These are phyloP conservation scores for Arabis alpina DNA, from an alignment of 345 rosid genomes.

Conservation along the genomic window DNA sequence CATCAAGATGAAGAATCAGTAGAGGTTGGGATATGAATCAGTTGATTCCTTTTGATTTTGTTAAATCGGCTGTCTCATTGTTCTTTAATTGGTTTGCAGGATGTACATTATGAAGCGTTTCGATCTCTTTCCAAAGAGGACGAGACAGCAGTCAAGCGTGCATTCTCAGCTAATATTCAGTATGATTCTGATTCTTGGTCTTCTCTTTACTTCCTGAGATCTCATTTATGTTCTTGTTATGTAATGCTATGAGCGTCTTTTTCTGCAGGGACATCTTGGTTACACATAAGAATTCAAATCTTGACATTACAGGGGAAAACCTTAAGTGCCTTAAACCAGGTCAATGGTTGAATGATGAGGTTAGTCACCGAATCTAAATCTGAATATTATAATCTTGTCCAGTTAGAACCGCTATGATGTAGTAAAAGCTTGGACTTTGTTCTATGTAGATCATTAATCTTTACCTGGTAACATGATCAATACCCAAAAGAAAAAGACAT, in stretches of 20 bases:
- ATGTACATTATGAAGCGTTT: slow-evolving; percentile 28
- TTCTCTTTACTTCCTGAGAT: slow-evolving; percentile 5
- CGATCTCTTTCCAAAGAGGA: slow-evolving; percentile 35
- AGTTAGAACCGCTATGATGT: slow-evolving; percentile 1
- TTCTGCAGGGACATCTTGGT: slow-evolving; percentile 59
- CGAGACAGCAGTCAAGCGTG: slow-evolving; percentile 31
- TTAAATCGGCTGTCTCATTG: slow-evolving; percentile 1
- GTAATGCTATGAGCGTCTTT: slow-evolving; percentile 28
- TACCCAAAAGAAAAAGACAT: neutral
- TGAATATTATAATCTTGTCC: slow-evolving; percentile 1
- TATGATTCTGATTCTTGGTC: slow-evolving; percentile 40
- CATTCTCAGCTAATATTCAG: slow-evolving; percentile 49
- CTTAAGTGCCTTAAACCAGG: slow-evolving; percentile 76
- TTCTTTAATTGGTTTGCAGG: slow-evolving; percentile 25
- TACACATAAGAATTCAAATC: slow-evolving; percentile 61
- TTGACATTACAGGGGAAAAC: slow-evolving; percentile 71
- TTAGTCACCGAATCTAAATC: slow-evolving; percentile 30
- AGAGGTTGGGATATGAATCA: slow-evolving; percentile 39
- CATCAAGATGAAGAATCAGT: slow-evolving; percentile 48
- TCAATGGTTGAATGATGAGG: slow-evolving; percentile 98
- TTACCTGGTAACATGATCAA: slow-evolving; percentile 49
- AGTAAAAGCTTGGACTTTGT: slow-evolving; percentile 27
- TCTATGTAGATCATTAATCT: slow-evolving; percentile 78
- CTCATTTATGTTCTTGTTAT: slow-evolving; percentile 11
- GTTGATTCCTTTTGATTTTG: slow-evolving; percentile 5